Evolutionary conservation across 345 rosid species (phyloP).

Genomic region (Aquilaria sinensis): DNA sequence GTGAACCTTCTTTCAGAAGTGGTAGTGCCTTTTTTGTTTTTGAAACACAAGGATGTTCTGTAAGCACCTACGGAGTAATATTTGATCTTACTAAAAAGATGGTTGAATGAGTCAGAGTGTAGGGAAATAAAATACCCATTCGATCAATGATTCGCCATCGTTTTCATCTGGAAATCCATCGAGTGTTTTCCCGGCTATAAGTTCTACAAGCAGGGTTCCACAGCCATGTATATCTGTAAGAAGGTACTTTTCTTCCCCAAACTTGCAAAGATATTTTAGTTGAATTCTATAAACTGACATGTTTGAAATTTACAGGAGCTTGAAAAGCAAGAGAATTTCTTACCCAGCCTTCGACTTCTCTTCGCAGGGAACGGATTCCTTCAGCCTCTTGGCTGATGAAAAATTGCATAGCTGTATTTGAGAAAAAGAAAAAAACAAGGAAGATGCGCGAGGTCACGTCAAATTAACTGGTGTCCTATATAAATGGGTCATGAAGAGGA

Average conservation of each 20-base stretch:
- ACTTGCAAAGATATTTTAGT: slow-evolving; percentile 15
- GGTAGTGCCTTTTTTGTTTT: slow-evolving; percentile 29
- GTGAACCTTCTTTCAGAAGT: slow-evolving; percentile 15
- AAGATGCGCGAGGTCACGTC: too few species aligned
- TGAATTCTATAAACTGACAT: slow-evolving; percentile 11
- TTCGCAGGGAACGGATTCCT: too few species aligned
- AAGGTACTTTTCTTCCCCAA: slow-evolving; percentile 17
- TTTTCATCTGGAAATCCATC: slow-evolving; percentile 10
- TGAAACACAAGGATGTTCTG: neutral
- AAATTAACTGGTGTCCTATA: too few species aligned
- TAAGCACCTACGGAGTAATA: neutral
- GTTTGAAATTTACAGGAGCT: neutral
- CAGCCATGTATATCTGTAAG: slow-evolving; percentile 32
- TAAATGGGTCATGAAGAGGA: neutral
- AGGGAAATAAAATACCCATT: slow-evolving; percentile 30
- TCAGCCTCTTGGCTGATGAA: too few species aligned
- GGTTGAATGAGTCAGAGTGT: neutral
- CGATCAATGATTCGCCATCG: slow-evolving; percentile 22
- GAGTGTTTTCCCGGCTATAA: slow-evolving; percentile 37
- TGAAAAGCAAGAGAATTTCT: neutral
- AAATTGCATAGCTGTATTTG: too few species aligned
- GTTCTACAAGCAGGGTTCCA: slow-evolving; percentile 37
- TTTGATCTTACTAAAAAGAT: too few species aligned
- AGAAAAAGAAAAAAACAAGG: too few species aligned
- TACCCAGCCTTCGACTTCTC: too few species aligned